Evolutionary conservation across 805 yeast genomes (phyloP), one percentile per base, ranked within the genome.

Genomic region (Kodamaea nitidulidarum): DNA sequence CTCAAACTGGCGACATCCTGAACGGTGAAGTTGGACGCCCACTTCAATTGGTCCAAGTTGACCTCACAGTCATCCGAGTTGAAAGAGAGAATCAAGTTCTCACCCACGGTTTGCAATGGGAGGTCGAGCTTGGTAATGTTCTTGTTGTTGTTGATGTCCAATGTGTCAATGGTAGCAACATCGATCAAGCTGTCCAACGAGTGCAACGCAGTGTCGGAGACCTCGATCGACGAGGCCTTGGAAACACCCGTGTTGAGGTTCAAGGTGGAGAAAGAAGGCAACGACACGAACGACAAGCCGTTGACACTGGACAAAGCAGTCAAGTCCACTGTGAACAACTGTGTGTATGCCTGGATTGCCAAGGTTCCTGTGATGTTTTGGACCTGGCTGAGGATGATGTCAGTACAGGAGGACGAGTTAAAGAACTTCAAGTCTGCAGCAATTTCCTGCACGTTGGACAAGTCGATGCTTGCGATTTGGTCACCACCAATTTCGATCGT

Each of bases 1-100:
- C 57, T 51, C 22, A 68, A 42, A n/a, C 50, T 48, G 18, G 54
- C 49, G 28, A 59, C 63, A 48, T 68, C 73, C 53, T 68, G 73
- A 35, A 68, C 47, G 41, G 72, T 67, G 52, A 68, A 59, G 58
- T 68, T 68, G 31, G 71, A 59, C 26, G 73, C 70, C 67, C 67
- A 64, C 32, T 46, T 35, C 54, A 68, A 64, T 42, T 51, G 45
- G 42, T 65, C 63, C 49, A 68, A 56, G 31, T 45, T 54, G 40
- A 64, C 52, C 22, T 51, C 48, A 47, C 65, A 58, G 14, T 59
- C 43, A 46, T 64, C 73, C 46, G 58, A 54, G 59, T 68, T 68
- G 63, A 68, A 68, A 42, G 65, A 54, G 42, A 68, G 55, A 36
- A 63, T 60, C 48, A 68, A 59, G 38, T 56, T 56, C 38, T 61